Evolutionary conservation across 179 eudicot genomes (phyloP).

Genomic region (Silene vulgaris): DNA sequence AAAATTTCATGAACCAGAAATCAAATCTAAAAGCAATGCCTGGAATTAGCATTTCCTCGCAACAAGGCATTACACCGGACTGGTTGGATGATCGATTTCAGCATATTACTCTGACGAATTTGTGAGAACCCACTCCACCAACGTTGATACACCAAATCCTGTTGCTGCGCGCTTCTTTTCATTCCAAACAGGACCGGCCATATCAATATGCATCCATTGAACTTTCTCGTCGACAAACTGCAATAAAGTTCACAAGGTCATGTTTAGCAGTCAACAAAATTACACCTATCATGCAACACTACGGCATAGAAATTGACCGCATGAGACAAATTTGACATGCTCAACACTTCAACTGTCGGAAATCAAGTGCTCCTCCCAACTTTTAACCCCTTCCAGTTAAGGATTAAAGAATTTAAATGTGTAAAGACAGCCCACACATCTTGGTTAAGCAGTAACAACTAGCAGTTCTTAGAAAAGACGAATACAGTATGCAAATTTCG

Average conservation of each 20-base stretch:
- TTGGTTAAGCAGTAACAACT: background rate
- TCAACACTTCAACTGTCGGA: background rate
- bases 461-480: background rate
- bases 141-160: constrained; percentile 75
- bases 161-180: constrained; percentile 79
- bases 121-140: constrained; percentile 87
- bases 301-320: background rate
- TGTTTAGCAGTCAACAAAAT: background rate
- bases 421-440: background rate
- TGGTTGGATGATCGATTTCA: background rate
- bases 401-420: too few relatives aligned
- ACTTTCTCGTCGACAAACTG: constrained; percentile 97
- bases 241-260: constrained; percentile 11
- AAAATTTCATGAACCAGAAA: background rate
- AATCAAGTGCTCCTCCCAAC: background rate
- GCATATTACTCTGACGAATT: constrained; percentile 46
- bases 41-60: background rate
- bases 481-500: too few relatives aligned
- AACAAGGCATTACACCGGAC: background rate
- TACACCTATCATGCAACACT: background rate
- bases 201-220: constrained; percentile 88
- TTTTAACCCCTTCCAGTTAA: too few relatives aligned
- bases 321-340: background rate
- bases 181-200: constrained; percentile 88
- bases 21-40: background rate